Percentiles rank a stretch among this genome's conserved stretches.
phyloP scores from a whole-genome alignment of 306 rosid species.

The Glycine latifolia region DNA sequence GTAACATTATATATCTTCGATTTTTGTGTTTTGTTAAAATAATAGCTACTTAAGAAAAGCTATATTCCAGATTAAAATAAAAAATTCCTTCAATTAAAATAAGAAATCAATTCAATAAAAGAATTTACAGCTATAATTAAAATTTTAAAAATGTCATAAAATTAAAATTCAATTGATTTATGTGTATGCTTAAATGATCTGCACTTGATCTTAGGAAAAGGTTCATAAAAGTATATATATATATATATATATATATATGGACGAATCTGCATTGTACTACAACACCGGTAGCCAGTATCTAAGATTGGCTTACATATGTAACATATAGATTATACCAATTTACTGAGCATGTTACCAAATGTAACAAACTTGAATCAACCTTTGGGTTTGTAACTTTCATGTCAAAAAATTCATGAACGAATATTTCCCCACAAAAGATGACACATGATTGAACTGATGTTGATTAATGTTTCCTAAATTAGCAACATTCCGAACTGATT shows the following conservation, averaged over 20 bases:
- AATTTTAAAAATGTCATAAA: too few relatives aligned
- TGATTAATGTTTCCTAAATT: slow-evolving; percentile 36
- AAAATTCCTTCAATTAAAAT: background rate
- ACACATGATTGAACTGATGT: slow-evolving; percentile 22
- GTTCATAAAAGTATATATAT: too few relatives aligned
- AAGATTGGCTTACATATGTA: too few relatives aligned
- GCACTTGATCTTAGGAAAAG: too few relatives aligned
- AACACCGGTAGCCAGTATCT: background rate
- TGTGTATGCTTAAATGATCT: background rate
- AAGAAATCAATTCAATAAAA: background rate
- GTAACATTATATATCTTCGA: background rate
- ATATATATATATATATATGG: too few relatives aligned
- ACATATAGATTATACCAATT: background rate
- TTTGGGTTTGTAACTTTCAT: slow-evolving; percentile 12
- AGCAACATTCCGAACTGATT: slow-evolving; percentile 20
- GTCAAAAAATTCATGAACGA: background rate
- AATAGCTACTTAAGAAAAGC: background rate
- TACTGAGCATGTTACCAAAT: background rate
- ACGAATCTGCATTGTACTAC: too few relatives aligned
- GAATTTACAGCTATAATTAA: too few relatives aligned
- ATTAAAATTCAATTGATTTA: background rate
- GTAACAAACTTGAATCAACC: background rate
- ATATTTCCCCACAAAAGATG: background rate
- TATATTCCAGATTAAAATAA: background rate
- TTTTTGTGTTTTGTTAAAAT: background rate